phyloP scores from a whole-genome alignment of 345 rosid genomes.

The Heritiera fomes region DNA sequence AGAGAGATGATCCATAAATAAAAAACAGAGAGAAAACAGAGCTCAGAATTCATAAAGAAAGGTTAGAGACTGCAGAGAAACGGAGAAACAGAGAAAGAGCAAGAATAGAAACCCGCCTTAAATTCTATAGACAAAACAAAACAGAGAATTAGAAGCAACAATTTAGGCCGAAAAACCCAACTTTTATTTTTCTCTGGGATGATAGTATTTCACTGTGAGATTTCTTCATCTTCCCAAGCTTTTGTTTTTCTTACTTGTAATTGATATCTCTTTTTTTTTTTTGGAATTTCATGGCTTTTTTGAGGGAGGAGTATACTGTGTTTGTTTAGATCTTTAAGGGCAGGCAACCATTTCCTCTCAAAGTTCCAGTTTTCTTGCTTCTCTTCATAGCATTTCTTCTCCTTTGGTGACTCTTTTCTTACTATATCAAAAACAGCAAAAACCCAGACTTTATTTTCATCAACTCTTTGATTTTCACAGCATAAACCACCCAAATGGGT shows the following conservation, averaged over 20 bases:
- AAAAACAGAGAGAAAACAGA: not conserved
- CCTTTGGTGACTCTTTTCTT: not conserved
- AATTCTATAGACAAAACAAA: not conserved
- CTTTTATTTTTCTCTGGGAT: not conserved
- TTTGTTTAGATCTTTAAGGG: constrained; percentile 11
- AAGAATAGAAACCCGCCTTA: not conserved
- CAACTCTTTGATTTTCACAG: constrained; percentile 5
- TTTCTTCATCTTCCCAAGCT: not conserved
- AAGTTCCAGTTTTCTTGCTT: not conserved
- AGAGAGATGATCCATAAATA: not conserved
- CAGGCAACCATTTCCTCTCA: not conserved
- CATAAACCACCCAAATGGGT: not conserved
- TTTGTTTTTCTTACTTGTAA: not conserved
- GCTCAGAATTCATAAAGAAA: not conserved
- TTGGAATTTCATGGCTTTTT: not conserved
- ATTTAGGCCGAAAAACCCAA: not conserved
- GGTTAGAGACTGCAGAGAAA: not conserved
- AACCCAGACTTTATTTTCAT: constrained; percentile 8
- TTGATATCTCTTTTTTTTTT: not conserved
- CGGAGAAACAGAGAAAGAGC: not conserved
- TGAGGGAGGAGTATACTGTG: not conserved
- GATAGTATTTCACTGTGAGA: constrained; percentile 10
- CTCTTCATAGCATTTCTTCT: not conserved
- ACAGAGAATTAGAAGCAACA: not conserved
- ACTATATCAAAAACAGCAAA: constrained; percentile 3